Base-by-base conservation (phyloP, 1,284 basidiomycete species). In the Boletus semigastroideus region DNA sequence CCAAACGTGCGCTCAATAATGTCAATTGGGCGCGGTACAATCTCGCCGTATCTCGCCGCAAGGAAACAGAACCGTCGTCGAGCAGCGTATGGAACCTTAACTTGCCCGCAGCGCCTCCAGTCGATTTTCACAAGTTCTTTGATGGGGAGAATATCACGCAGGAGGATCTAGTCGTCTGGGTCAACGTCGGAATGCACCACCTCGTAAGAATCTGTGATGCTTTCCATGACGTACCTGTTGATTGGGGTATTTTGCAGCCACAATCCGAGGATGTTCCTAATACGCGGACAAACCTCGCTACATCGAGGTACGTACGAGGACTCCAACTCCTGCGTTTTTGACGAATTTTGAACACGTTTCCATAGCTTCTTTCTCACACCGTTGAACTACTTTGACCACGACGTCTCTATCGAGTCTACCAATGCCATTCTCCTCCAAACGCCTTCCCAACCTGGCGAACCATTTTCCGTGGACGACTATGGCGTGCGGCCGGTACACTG, bases 21-120 rank as follows among this genome's bases (percentile, higher is more conserved):
- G 83, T 78, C 5, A 80, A 86, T 59, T 86, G 83, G 79, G 82
- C 83, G 2, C 76, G 80, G 43, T 80, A 84, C 62, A 83, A 84
- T 60, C 67, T 86, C 11, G 79, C 80, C 1, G 77, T 86, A 7
- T 79, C 81, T 12, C 66, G 65, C 51, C 73, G 78, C 41, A 84
- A 86, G 66, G 84, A 86, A 22, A 76, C 74, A 1, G 84, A 86
- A 64, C 81, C 79, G 2, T 71, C 70, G 0, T 79, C 78, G 12
- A 80, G 77, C 53, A 74, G 70, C 38, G 77, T 78, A 66, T 86
- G 81, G 81, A 86, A 86, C 65, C 72, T 80, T 52, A 78, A 86
- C 59, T 67, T 86, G 3, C 82, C 84, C 1, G 82, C 79, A 1
- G 63, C 63, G 4, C 84, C 83, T 1, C 70, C 77, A 14, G 80